Percentiles rank a stretch among this genome's conserved stretches.
Evolutionary conservation across 1,139 yeast species (phyloP).

Genomic region (Pneumocystis carinii): DNA sequence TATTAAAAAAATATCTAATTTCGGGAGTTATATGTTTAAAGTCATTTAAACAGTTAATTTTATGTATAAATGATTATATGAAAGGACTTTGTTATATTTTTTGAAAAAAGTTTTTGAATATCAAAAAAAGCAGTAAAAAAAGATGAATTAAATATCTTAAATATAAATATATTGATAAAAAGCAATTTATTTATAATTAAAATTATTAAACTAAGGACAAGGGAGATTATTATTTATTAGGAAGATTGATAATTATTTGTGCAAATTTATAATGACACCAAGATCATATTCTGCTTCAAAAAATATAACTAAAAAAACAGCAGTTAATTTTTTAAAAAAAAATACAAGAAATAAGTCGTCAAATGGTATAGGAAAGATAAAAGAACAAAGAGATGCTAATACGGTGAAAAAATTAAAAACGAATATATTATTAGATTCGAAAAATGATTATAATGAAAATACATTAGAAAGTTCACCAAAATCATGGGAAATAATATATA

Average conservation of each 20-base stretch:
- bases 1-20: too few species aligned
- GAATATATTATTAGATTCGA: not conserved
- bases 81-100: too few species aligned
- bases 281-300: not conserved
- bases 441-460: not conserved
- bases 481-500: slow-evolving; percentile 35
- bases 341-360: not conserved
- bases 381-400: not conserved
- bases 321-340: not conserved
- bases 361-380: not conserved
- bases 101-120: too few species aligned
- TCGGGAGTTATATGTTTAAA: too few species aligned
- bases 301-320: not conserved
- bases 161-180: not conserved
- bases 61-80: too few species aligned
- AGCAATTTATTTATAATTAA: not conserved
- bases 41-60: too few species aligned
- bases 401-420: not conserved
- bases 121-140: too few species aligned
- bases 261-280: not conserved
- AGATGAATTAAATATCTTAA: not conserved
- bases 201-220: too few species aligned
- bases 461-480: slow-evolving; percentile 7
- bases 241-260: too few species aligned
- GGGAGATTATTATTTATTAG: too few species aligned